Evolutionary conservation across 2,329 filamentous ascomycete species (phyloP), one percentile per base, ranked within the genome.

Genomic region (Fusarium udum): DNA sequence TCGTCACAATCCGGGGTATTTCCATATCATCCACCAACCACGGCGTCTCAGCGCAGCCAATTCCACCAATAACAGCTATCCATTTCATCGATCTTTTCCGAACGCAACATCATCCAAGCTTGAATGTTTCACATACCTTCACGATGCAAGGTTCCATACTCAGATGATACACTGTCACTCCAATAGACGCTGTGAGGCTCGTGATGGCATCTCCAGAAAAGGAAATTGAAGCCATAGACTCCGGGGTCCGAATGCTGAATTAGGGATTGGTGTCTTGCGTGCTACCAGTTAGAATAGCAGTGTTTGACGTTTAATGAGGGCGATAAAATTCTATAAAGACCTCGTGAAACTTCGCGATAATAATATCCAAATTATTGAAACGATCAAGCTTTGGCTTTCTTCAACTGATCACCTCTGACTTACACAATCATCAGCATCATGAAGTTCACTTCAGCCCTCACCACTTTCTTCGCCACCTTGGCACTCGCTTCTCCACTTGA

Each of bases 1-100:
- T 72, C 68, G 61, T 57, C 48, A 49, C 45, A 43, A 28, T 51
- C 15, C 37, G 40, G 55, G 28, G 28, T 40, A 39, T 7, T 20
- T 24, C 15, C n/a, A 46, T 20, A 69, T 58, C 61, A 72, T 64
- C 71, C 69, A 73, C 71, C 69, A 73, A 73, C 71, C 53, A 45
- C 28, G 53, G 53, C 22, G 3, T 6, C 7, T 15, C 1, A 24
- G 6, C 6, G 3, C 7, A n/a, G 0, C 5, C 8, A 59, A 53
- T 48, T 60, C 67, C 71, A 72, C 71, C 73, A 75, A 75, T 74
- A 6, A 18, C 1, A 14, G 0, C 9, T 3, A 4, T 1, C 1
- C 16, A 32, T 15, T 4, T 0, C 28, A n/a, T 28, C 6, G 15
- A 18, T 22, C 15, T 7, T 36, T 20, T 45, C 12, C 32, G 16